Evolutionary conservation across 305 asterid genomes (phyloP).

Genomic region (Fraxinus sp.): DNA sequence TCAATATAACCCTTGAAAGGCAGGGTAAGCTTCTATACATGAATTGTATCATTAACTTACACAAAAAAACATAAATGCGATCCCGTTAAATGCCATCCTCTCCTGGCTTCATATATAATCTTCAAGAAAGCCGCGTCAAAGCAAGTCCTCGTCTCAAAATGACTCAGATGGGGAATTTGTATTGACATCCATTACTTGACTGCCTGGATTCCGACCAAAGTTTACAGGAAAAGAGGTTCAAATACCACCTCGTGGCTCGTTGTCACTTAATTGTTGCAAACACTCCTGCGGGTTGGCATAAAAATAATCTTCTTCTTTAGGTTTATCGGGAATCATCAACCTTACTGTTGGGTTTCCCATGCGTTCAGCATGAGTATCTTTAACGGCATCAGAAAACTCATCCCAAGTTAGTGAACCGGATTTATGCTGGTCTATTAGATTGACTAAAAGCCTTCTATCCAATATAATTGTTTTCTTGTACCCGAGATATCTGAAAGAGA

Average conservation of each 20-base stretch:
- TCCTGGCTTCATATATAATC: slow-evolving; percentile 10
- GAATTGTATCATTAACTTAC: slow-evolving; percentile 46
- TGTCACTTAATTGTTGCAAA: slow-evolving; percentile 42
- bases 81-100: slow-evolving; percentile 28
- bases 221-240: slow-evolving; percentile 11
- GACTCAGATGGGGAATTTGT: slow-evolving; percentile 18
- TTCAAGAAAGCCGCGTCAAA: slow-evolving; percentile 20
- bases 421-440: slow-evolving; percentile 55
- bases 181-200: slow-evolving; percentile 18
- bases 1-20: slow-evolving; percentile 44
- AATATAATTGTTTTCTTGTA: slow-evolving; percentile 71
- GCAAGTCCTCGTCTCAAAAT: slow-evolving; percentile 24
- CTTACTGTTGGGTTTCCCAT: slow-evolving; percentile 66
- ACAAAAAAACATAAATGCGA: slow-evolving; percentile 28
- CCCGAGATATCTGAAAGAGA: slow-evolving; percentile 57
- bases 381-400: slow-evolving; percentile 64
- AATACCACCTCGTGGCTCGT: slow-evolving; percentile 34
- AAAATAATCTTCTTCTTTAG: slow-evolving; percentile 83
- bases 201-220: slow-evolving; percentile 20
- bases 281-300: slow-evolving; percentile 80
- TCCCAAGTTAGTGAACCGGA: slow-evolving; percentile 58
- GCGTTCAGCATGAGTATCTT: slow-evolving; percentile 54
- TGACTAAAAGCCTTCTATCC: slow-evolving; percentile 58
- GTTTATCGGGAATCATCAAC: slow-evolving; percentile 61
- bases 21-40: slow-evolving; percentile 62